Percentiles rank a stretch among this genome's conserved stretches.
phyloP scores from a whole-genome alignment of 805 yeast genomes.

The Lachancea quebecensis region DNA sequence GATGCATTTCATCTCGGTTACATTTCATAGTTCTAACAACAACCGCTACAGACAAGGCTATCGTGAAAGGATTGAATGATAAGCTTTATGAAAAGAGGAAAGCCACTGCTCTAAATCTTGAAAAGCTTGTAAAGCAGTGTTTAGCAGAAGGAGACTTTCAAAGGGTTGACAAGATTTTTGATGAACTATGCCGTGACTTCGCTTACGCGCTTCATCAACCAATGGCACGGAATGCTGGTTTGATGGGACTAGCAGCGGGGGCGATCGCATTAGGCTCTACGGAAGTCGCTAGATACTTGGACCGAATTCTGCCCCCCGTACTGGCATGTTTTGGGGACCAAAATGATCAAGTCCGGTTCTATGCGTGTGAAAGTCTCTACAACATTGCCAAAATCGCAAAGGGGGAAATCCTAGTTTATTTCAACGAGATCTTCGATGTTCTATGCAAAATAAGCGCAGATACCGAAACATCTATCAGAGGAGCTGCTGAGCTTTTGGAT shows the following conservation, averaged over 20 bases:
- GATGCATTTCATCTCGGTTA: background rate
- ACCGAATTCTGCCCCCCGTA: constrained; percentile 85
- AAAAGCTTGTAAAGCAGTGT: constrained; percentile 66
- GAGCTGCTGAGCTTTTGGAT: constrained; percentile 91
- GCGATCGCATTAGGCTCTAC: constrained; percentile 84
- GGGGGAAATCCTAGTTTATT: constrained; percentile 85
- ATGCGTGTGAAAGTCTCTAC: constrained; percentile 92
- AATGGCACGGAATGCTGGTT: constrained; percentile 88
- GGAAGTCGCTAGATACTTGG: constrained; percentile 77
- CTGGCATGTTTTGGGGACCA: constrained; percentile 94
- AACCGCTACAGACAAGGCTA: constrained; percentile 48
- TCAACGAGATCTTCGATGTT: constrained; percentile 92
- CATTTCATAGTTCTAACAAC: background rate
- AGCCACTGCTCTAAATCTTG: constrained; percentile 71
- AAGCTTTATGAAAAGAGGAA: constrained; percentile 72
- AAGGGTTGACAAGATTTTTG: constrained; percentile 46
- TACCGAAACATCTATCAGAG: constrained; percentile 82
- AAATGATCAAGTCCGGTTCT: constrained; percentile 93
- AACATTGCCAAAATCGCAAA: constrained; percentile 95
- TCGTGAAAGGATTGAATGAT: constrained; percentile 63
- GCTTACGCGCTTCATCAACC: constrained; percentile 82
- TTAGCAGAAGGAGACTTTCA: constrained; percentile 25
- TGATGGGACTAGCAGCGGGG: constrained; percentile 92
- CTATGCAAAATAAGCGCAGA: constrained; percentile 86
- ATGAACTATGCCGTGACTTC: constrained; percentile 67